Evolutionary conservation across 352 stramenopile species (phyloP).

Genomic region (Halophytophthora polymorphica): DNA sequence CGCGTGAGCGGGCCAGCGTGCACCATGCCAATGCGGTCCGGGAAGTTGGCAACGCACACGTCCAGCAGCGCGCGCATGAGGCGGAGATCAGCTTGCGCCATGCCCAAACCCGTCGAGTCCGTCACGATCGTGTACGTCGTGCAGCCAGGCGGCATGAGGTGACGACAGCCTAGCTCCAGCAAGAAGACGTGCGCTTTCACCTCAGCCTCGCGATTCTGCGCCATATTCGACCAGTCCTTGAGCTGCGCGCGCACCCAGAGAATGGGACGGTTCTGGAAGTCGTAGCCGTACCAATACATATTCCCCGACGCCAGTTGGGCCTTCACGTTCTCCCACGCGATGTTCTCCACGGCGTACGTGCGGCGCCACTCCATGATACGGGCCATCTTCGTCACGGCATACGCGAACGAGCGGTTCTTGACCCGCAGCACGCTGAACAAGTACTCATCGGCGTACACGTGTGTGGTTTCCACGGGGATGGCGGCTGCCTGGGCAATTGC

Average conservation of each 20-base stretch:
- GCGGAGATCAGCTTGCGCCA: conserved; percentile 48
- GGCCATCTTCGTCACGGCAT: conserved; percentile 60
- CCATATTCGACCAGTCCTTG: conserved; percentile 64
- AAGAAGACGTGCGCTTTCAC: conserved; percentile 60
- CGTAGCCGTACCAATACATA: conserved; percentile 77
- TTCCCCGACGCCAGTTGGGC: conserved; percentile 39
- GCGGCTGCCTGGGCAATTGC: conserved; percentile 42
- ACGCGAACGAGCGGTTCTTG: conserved; percentile 55
- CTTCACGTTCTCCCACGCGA: conserved; percentile 39
- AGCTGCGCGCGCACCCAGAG: conserved; percentile 58
- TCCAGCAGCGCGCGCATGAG: conserved; percentile 65
- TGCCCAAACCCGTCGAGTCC: conserved; percentile 44
- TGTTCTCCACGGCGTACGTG: conserved; percentile 39
- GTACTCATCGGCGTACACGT: conserved; percentile 58
- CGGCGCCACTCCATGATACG: conserved; percentile 50
- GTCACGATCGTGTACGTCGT: conserved; percentile 67
- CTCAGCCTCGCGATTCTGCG: conserved; percentile 40
- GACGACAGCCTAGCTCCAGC: conserved; percentile 46
- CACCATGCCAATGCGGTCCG: conserved; percentile 59
- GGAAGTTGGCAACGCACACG: conserved; percentile 62
- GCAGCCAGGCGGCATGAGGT: conserved; percentile 51
- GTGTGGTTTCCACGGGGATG: conserved; percentile 31
- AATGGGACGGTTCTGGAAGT: conserved; percentile 62
- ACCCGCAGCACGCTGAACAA: conserved; percentile 56
- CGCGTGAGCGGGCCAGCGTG: conserved; percentile 54